A percentile compares a stretch with the other conserved stretches of the same genome.
Conservation (phyloP, 169 alveolate species). For the Plasmodium falciparum region DNA sequence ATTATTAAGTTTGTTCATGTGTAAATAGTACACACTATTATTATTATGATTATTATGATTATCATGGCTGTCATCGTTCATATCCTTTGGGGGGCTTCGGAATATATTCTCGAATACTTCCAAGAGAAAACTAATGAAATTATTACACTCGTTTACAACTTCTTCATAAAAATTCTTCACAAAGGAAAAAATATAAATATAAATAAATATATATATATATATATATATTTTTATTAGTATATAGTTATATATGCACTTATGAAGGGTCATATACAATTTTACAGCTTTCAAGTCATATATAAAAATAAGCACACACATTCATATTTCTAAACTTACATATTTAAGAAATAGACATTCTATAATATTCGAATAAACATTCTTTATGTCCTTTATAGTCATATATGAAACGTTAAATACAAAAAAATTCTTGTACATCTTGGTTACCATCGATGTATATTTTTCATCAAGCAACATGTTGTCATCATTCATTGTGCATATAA, state of each 20-base stretch:
- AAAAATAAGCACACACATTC: background rate
- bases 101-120: constrained; percentile 11
- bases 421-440: constrained; percentile 10
- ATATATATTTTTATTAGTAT: background rate
- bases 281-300: too few relatives aligned
- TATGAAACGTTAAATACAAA: constrained; percentile 16
- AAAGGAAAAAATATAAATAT: background rate
- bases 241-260: background rate
- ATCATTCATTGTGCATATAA: constrained; percentile 22
- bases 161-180: constrained; percentile 59
- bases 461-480: background rate
- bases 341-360: constrained; percentile 48
- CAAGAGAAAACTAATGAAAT: constrained; percentile 19
- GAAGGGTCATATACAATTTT: too few relatives aligned
- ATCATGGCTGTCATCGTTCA: too few relatives aligned
- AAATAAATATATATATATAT: background rate
- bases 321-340: constrained; percentile 23
- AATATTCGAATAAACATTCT: constrained; percentile 19
- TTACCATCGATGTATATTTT: background rate
- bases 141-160: constrained; percentile 45
- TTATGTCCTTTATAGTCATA: constrained; percentile 12
- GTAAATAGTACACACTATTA: background rate
- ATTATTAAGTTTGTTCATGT: constrained; percentile 29
- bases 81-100: too few relatives aligned
- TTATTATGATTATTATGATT: too few relatives aligned